phyloP scores from a whole-genome alignment of 805 yeast genomes.

The Candida ulmi region DNA sequence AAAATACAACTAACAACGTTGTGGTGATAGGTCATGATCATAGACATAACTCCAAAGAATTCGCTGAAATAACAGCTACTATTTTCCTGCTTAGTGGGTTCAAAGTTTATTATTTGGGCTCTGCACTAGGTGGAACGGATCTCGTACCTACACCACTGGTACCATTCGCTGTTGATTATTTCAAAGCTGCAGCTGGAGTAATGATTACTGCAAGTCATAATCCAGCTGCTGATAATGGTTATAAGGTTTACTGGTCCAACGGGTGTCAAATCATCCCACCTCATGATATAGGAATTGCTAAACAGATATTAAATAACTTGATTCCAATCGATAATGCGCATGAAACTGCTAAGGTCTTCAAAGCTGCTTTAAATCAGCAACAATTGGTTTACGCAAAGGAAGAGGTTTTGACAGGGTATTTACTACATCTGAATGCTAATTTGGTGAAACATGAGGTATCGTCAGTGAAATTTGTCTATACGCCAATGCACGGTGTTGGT shows the following conservation, averaged over 20 bases:
- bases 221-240: conserved; percentile 85
- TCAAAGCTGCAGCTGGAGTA: conserved; percentile 69
- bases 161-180: conserved; percentile 73
- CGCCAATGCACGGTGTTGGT: conserved; percentile 97
- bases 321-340: conserved; percentile 53
- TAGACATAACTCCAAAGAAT: conserved; percentile 69
- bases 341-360: conserved; percentile 37
- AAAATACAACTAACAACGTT: conserved; percentile 26
- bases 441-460: conserved; percentile 26
- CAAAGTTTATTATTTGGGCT: conserved; percentile 58
- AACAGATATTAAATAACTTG: conserved; percentile 52
- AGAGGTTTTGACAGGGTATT: conserved; percentile 38
- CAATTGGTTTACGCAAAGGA: conserved; percentile 35
- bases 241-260: conserved; percentile 87
- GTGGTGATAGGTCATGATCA: conserved; percentile 92
- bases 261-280: conserved; percentile 98
- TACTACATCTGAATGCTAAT: conserved; percentile 24
- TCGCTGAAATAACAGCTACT: conserved; percentile 74
- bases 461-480: conserved; percentile 60
- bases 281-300: conserved; percentile 70
- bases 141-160: conserved; percentile 84
- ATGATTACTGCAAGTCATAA: conserved; percentile 93
- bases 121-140: conserved; percentile 17
- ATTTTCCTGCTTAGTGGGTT: conserved; percentile 68
- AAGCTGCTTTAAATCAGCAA: conserved; percentile 18